Evolutionary conservation across 352 stramenopile species (phyloP), one percentile per base, ranked within the genome.

Genomic region (Pythium vanterpoolii): DNA sequence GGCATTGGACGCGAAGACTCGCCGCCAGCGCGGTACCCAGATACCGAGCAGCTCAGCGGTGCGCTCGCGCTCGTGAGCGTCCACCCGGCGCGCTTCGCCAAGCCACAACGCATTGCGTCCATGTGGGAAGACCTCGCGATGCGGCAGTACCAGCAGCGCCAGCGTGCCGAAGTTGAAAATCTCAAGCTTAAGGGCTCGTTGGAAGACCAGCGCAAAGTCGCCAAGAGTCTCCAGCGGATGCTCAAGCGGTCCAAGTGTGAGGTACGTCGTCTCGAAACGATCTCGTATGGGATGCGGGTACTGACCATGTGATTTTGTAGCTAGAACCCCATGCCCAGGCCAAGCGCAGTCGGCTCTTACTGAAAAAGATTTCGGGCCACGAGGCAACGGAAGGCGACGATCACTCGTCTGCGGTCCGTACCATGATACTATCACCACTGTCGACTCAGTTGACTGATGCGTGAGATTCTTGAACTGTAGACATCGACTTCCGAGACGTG

Each of bases 171-270:
- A 48, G 53, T 76, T 13, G 79, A 89, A 62, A 89, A 89, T 42
- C 63, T 76, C 21, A 69, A 75, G 16, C 66, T 89, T 5, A 77
- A 79, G 56, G 61, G 64, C 9, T 71, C 77, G 34, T 60, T 89
- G 21, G 76, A 87, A 51, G 75, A 73, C 16, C 79, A 89, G 34
- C 74, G 87, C 59, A 86, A 86, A 54, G 70, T 87, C 39, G 79
- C 73, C 31, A 56, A 58, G 31, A 62, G 53, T 40, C 60, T 68
- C 0, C 52, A 62, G 24, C 60, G 60, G 36, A 62, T 68, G 60
- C 45, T 68, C 27, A 57, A 68, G 60, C 60, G 60, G 5, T 61
- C 60, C 31, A 61, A 67, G 30, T 53, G 36, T 48, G 51, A 67
- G 28, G 59, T 56, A 60, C 28, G 27, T 39, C 23, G 14, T 39